Base-by-base conservation (phyloP, 805 yeast species). In the Candida adriatica region DNA sequence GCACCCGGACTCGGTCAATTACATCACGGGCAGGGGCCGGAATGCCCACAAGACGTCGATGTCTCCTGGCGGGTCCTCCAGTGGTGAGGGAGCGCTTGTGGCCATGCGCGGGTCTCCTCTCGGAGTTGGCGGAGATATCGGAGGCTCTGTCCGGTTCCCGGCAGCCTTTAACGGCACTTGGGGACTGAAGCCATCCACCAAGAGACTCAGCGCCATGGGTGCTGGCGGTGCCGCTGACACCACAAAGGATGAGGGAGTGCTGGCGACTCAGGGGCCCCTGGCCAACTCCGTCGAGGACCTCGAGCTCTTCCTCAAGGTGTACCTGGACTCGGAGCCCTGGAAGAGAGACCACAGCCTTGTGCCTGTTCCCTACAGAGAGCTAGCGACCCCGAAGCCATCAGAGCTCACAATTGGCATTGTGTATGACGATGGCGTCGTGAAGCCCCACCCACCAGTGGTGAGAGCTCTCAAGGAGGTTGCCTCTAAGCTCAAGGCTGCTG, bases 11-110 rank as follows among this genome's bases (percentile, higher is more conserved):
- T 70, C 82, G 10, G 60, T 66, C 47, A 73, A 74, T 49, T 69
- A 72, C 53, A 60, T 78, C 45, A 63, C 60, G 26, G 84, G 83
- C 10, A 59, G 70, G 39, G 64, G 80, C 3, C 58, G 67, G 43
- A 77, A 77, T 46, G 75, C 82, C 1, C 53, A 58, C 53, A 77
- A 78, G 45, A 60, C 75, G 21, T 53, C 62, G 11, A 57, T 76
- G 35, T 68, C 80, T n/a, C 63, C 79, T 2, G 86, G 85, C 38
- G 86, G 86, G 9, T 75, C 82, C 1, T 72, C 80, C 6, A 77
- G 80, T 24, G 86, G 86, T 38, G 85, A 78, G 50, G 79, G 83
- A 41, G 73, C 80, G 0, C 52, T 73, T 35, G 69, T 75, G 34
- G 72, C 69, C 4, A 62, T 70, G 44, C 69, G 65, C 32, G 83